Evolutionary conservation across 257 asterid species (phyloP), one percentile per base, ranked within the genome.

Genomic region (Solanum neorickii): DNA sequence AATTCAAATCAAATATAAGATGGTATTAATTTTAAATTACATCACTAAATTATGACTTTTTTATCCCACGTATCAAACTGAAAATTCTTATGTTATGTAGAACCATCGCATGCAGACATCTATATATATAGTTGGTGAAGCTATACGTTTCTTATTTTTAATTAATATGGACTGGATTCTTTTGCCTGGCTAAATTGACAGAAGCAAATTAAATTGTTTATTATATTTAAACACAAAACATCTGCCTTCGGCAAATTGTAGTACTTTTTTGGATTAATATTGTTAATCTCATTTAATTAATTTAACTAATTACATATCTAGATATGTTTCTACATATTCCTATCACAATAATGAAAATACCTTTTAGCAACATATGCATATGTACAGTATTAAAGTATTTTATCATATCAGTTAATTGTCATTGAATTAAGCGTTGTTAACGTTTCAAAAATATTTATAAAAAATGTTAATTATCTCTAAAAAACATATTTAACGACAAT

Each of bases 401-500:
- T 37, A 37, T 0, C 39, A 37, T 37, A 37, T 37, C 39, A 37
- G 0, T 37, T 5, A 37, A 37, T 35, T 5, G 6, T 4, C 0
- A 35, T 4, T 5, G 1, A 4, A 35, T 5, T 37, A 37, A 37
- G 39, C 6, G 0, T 52, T 0, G 62, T 0, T 6, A 18, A 52
- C 3, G 0, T 9, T 52, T 52, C 20, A 52, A 1, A 0, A 52
- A 18, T 3, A 18, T 52, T 7, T 52, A 52, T 10, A 18, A 18
- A 44, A 1, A 52, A 1, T 7, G 5, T 18, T 18, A 52, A 52
- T 9, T 52, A 18, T 10, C 4, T 52, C 62, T 52, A 18, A 52
- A 18, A 18, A 23, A 0, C 0, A 52, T 3, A 52, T 16, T 16
- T 37, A 37, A 37, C 7, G 1, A 37, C 7, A 37, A 37, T 37